Percentiles rank a stretch among this genome's conserved stretches.
Evolutionary conservation across 2,329 filamentous ascomycete genomes (phyloP).

Genomic region (Cercospora berteroae): DNA sequence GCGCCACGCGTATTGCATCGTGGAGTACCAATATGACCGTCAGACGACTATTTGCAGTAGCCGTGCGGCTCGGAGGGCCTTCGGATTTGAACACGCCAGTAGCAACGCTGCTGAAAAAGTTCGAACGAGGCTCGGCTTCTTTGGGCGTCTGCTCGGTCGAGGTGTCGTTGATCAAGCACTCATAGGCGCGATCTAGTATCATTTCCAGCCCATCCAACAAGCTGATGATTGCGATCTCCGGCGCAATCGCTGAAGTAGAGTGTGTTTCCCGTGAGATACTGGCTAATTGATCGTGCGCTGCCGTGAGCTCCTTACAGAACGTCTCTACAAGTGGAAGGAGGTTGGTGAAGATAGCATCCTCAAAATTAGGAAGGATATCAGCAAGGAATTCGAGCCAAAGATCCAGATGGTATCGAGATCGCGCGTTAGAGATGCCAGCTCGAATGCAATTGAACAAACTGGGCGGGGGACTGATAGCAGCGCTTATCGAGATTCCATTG

Average conservation of each 20-base stretch:
- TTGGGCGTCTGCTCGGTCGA: slow-evolving; percentile 66
- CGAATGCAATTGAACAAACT: slow-evolving; percentile 80
- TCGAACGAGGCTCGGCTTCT: slow-evolving; percentile 70
- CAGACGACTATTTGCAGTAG: slow-evolving; percentile 87
- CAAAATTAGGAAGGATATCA: slow-evolving; percentile 80
- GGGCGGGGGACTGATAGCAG: slow-evolving; percentile 54
- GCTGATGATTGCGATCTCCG: slow-evolving; percentile 31
- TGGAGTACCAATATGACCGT: slow-evolving; percentile 96
- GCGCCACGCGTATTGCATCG: slow-evolving; percentile 88
- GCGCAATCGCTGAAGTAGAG: slow-evolving; percentile 15
- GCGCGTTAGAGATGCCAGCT: slow-evolving; percentile 71
- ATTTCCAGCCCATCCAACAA: slow-evolving; percentile 91
- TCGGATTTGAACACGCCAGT: slow-evolving; percentile 86
- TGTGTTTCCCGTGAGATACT: slow-evolving; percentile 53
- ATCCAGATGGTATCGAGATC: slow-evolving; percentile 75
- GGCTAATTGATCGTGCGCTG: slow-evolving; percentile 70
- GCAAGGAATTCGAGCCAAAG: slow-evolving; percentile 87
- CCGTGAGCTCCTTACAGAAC: slow-evolving; percentile 73
- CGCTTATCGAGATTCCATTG: neutral
- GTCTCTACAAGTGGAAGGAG: slow-evolving; percentile 88
- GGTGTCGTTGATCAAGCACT: slow-evolving; percentile 75
- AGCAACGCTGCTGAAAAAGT: slow-evolving; percentile 92
- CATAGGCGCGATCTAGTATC: slow-evolving; percentile 81
- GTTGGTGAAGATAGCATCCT: slow-evolving; percentile 82
- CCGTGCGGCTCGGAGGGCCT: slow-evolving; percentile 64